These are phyloP conservation scores for Hyphopichia buzzinii DNA, from an alignment of 1,139 yeast genomes.

Conservation along the genomic window DNA sequence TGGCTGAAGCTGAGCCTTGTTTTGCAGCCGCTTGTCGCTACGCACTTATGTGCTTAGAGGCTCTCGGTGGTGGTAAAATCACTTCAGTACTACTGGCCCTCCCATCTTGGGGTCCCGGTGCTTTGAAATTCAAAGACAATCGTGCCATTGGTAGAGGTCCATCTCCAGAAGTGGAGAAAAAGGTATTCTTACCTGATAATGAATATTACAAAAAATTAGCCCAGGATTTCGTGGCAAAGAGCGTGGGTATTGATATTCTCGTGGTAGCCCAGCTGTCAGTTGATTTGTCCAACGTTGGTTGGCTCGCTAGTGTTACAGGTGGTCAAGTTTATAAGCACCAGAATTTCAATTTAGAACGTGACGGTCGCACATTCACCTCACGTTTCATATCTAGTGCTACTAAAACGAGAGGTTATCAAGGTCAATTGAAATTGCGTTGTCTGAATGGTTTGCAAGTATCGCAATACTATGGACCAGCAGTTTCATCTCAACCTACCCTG, in stretches of 20 bases:
- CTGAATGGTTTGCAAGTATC: conserved; percentile 85
- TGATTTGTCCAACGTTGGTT: conserved; percentile 73
- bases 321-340: conserved; percentile 69
- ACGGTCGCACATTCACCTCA: conserved; percentile 63
- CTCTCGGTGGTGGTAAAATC: conserved; percentile 78
- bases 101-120: conserved; percentile 87
- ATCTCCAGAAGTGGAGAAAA: conserved; percentile 55
- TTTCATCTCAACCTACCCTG: conserved; percentile 27
- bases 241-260: conserved; percentile 77
- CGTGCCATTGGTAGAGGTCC: conserved; percentile 32
- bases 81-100: conserved; percentile 64
- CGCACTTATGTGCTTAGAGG: conserved; percentile 62
- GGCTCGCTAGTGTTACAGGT: conserved; percentile 67
- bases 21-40: conserved; percentile 78
- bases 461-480: conserved; percentile 64
- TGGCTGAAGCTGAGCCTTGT: conserved; percentile 64
- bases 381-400: conserved; percentile 52
- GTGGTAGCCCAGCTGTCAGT: conserved; percentile 64
- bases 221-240: conserved; percentile 52
- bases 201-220: conserved; percentile 64
- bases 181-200: conserved; percentile 55
- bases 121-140: conserved; percentile 54
- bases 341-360: conserved; percentile 66
- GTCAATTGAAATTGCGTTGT: conserved; percentile 80
- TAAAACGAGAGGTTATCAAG: conserved; percentile 67